Conservation (phyloP, 768 basidiomycete species). For the Pleurotus salmoneostramineus region DNA sequence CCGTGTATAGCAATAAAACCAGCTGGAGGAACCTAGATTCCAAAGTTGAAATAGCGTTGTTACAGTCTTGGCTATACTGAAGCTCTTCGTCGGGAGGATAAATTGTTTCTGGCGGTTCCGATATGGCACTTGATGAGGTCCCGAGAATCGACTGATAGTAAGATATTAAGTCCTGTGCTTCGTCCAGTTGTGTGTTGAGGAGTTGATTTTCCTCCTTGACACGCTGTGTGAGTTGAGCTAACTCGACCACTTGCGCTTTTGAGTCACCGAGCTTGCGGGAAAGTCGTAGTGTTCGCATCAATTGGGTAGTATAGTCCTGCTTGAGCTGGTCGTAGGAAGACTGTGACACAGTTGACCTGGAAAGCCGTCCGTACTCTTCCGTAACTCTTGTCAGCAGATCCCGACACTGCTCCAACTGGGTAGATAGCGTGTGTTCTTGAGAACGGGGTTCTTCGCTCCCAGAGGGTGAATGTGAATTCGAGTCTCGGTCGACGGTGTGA, state of each 20-base stretch:
- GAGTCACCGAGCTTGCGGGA: conserved; percentile 69
- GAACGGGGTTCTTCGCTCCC: conserved; percentile 23
- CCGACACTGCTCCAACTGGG: conserved; percentile 49
- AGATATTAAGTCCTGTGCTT: conserved; percentile 18
- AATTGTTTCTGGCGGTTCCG: not conserved
- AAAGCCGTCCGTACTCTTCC: conserved; percentile 51
- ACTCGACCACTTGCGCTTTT: conserved; percentile 61
- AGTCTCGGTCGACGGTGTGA: too few relatives aligned
- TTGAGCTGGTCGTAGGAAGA: conserved; percentile 33
- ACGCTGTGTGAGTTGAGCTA: conserved; percentile 60
- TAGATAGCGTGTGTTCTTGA: conserved; percentile 42
- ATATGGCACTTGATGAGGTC: conserved; percentile 2
- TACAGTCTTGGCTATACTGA: not conserved
- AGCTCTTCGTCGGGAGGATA: not conserved
- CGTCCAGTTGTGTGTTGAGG: conserved; percentile 30
- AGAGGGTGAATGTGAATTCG: too few relatives aligned
- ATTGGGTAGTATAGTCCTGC: conserved; percentile 31
- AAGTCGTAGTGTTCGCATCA: conserved; percentile 44
- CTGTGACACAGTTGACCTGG: conserved; percentile 35
- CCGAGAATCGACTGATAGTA: not conserved
- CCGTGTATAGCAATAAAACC: too few relatives aligned
- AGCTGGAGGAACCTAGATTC: too few relatives aligned
- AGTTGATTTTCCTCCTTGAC: conserved; percentile 47
- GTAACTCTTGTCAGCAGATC: conserved; percentile 42
- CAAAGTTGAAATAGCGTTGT: too few relatives aligned